Base-by-base conservation (phyloP, 2,329 filamentous ascomycete species). In the Amauroascus verrucosus region DNA sequence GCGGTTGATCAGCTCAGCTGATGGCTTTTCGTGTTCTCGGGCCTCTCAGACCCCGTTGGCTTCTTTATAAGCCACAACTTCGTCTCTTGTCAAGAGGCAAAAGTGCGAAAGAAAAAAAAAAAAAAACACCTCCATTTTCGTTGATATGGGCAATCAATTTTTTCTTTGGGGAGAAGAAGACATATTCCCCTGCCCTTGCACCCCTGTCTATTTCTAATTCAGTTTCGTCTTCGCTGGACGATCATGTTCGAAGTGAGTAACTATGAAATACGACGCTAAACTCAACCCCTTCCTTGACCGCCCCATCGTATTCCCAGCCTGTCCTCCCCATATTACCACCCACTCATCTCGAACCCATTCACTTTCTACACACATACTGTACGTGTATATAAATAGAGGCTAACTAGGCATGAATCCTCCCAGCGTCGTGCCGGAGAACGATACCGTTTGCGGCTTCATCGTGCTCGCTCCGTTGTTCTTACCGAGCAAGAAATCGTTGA, bases 401-500 rank as follows among this genome's bases (percentile, higher is more conserved):
- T 38, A 22, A 48, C 46, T 16, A 9, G 33, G 22, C 67, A 67
- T 51, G 56, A 61, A n/a, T 59, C 57, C 38, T 72, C 51, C 43
- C 63, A 82, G 79, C 77, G 78, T 60, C 79, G 85, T 64, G 84
- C 83, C 38, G 80, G 83, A 66, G 83, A 89, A 66, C 79, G 80
- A 58, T 86, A 94, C 66, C 86, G 81, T 58, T 77, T 95, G 48
- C 86, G 89, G 57, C 76, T 86, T 58, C 90, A 95, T 71, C 83
- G 89, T 51, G 89, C 90, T 43, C 82, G 86, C 57, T 90, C 86
- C 22, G 85, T 95, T 30, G 76, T 93, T 22, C 77, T 96, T 56
- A 94, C 88, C 3, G 76, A 82, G 22, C 78, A 85, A 61, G 91
- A 96, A 70, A 84, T 98, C 41, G 87, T 96, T 59, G 93, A 97